A percentile compares a stretch with the other conserved stretches of the same genome.
Conservation (phyloP, 129 eudicot genomes). For the Flaveria robusta region DNA sequence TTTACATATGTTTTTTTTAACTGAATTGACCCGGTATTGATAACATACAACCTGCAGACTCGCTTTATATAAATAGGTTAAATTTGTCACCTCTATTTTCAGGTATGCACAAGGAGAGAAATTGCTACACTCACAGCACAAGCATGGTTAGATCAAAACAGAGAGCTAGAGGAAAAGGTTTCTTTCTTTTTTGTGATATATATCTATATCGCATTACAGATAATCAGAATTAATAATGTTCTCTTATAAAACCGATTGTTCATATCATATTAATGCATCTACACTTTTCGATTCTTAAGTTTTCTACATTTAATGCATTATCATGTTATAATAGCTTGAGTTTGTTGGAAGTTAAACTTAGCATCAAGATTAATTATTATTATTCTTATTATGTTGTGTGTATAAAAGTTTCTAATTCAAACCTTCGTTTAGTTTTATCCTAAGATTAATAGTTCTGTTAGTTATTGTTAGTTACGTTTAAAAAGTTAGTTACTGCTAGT, state of each 20-base stretch:
- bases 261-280: neutral
- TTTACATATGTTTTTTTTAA: neutral
- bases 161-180: slow-evolving; percentile 72
- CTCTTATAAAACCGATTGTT: neutral
- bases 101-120: slow-evolving; percentile 74
- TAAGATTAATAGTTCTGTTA: no score
- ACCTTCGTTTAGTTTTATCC: no score
- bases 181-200: slow-evolving; percentile 4
- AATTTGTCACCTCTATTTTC: slow-evolving; percentile 3
- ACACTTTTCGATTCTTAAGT: neutral
- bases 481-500: no score
- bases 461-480: no score
- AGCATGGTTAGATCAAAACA: slow-evolving; percentile 75
- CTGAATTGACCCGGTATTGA: neutral
- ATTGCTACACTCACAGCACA: slow-evolving; percentile 62
- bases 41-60: neutral
- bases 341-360: neutral
- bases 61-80: neutral
- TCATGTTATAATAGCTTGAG: neutral
- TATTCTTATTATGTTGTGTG: no score
- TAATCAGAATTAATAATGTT: neutral
- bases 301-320: neutral
- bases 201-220: neutral
- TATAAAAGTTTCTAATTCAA: no score
- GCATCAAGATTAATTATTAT: no score